phyloP scores from a whole-genome alignment of 2,329 filamentous ascomycete genomes.

The Aspergillus fischeri region DNA sequence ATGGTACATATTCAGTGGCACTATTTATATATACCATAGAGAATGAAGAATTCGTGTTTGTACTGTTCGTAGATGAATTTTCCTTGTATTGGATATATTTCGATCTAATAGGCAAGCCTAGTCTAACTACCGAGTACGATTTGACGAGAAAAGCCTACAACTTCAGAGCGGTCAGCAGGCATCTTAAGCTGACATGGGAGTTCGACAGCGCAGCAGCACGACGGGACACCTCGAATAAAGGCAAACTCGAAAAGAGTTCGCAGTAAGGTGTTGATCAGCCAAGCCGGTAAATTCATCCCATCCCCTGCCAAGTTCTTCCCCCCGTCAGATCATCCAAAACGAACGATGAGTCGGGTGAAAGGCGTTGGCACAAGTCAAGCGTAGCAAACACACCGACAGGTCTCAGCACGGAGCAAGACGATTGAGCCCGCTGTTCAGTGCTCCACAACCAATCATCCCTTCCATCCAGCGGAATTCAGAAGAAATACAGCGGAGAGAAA shows the following conservation, averaged over 20 bases:
- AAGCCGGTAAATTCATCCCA: conserved; percentile 43
- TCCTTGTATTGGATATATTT: neutral
- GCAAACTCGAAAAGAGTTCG: conserved; percentile 2
- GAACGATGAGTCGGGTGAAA: conserved; percentile 27
- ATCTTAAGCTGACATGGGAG: neutral
- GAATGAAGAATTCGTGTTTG: neutral
- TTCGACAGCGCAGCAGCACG: neutral
- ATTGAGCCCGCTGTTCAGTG: conserved; percentile 22
- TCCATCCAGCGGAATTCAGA: conserved; percentile 5
- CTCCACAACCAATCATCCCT: conserved; percentile 46
- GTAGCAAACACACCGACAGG: conserved; percentile 19
- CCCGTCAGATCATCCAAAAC: conserved; percentile 35
- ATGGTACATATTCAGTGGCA: neutral
- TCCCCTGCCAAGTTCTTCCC: conserved; percentile 33
- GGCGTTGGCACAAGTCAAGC: conserved; percentile 35
- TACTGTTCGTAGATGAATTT: neutral
- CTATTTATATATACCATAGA: neutral
- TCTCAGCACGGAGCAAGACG: conserved; percentile 16
- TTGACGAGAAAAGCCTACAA: neutral
- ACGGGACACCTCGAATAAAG: conserved; percentile 11
- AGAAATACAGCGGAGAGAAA: conserved; percentile 19
- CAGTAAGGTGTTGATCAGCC: conserved; percentile 27
- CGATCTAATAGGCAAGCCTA: neutral
- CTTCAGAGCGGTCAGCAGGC: neutral
- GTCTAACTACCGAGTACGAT: neutral